These are phyloP conservation scores for Wallacemonas sp. DNA, from an alignment of 208 protist species.

Conservation along the genomic window DNA sequence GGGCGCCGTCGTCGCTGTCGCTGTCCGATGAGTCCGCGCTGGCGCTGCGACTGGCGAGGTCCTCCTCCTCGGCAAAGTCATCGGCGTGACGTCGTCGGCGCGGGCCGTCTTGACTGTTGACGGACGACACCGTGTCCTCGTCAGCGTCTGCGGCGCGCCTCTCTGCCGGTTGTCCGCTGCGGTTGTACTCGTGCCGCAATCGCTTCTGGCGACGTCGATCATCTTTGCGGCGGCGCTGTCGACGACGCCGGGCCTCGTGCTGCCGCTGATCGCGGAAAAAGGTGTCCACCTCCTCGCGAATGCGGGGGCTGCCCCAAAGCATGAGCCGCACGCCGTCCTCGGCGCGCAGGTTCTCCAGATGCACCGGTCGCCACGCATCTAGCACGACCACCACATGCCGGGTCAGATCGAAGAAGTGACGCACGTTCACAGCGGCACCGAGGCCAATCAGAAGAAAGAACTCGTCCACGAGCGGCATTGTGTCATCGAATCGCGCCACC, in stretches of 20 bases:
- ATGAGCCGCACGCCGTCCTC: constrained; percentile 49
- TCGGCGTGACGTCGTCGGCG: not conserved
- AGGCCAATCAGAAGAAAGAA: constrained; percentile 83
- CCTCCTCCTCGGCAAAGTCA: not conserved
- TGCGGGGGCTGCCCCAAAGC: constrained; percentile 62
- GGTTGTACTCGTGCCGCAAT: constrained; percentile 2
- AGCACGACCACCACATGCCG: constrained; percentile 81
- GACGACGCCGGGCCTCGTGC: constrained; percentile 23
- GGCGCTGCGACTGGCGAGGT: not conserved
- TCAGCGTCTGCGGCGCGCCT: not conserved
- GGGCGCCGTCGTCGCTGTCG: constrained; percentile 3
- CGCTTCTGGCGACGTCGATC: constrained; percentile 22
- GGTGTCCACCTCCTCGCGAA: constrained; percentile 67
- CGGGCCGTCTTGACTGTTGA: not conserved
- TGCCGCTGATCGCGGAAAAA: constrained; percentile 64
- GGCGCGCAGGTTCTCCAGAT: constrained; percentile 68
- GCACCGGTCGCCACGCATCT: constrained; percentile 75
- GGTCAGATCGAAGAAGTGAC: constrained; percentile 62
- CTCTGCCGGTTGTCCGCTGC: not conserved
- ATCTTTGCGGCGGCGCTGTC: constrained; percentile 30
- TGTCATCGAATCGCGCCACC: constrained; percentile 32
- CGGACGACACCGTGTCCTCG: not conserved
- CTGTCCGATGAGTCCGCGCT: constrained; percentile 18
- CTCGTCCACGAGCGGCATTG: constrained; percentile 40
- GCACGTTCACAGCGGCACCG: constrained; percentile 55